Evolutionary conservation across 2,329 filamentous ascomycete genomes (phyloP).

Genomic region (Aspergillus tubingensis): DNA sequence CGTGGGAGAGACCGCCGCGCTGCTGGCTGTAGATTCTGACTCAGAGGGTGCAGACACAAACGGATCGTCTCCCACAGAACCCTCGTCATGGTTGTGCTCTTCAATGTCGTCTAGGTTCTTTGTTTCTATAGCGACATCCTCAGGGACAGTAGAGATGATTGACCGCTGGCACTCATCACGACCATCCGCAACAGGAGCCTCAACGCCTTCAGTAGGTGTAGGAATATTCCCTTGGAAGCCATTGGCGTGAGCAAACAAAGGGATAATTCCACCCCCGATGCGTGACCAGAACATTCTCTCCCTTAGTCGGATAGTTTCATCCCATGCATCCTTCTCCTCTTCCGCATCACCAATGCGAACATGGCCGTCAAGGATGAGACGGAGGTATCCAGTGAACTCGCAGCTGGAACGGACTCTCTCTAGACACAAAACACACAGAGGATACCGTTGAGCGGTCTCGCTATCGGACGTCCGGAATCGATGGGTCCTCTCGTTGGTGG

Average conservation of each 20-base stretch:
- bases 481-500: conserved; percentile 74
- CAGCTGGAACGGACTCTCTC: conserved; percentile 81
- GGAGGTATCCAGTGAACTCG: conserved; percentile 87
- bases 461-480: conserved; percentile 87
- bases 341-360: conserved; percentile 82
- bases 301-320: conserved; percentile 83
- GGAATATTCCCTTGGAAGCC: conserved; percentile 3
- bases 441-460: conserved; percentile 83
- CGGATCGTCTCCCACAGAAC: conserved; percentile 11
- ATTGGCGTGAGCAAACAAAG: conserved; percentile 50
- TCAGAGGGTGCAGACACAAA: conserved; percentile 15
- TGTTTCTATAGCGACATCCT: conserved; percentile 1
- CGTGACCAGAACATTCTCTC: conserved; percentile 98
- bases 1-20: conserved; percentile 9
- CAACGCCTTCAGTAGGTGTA: not conserved
- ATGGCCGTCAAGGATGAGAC: conserved; percentile 89
- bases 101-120: conserved; percentile 9
- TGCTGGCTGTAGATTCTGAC: conserved; percentile 16
- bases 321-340: conserved; percentile 86
- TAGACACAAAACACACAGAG: conserved; percentile 86
- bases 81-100: conserved; percentile 8
- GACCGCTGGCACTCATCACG: conserved; percentile 12
- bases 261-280: conserved; percentile 87
- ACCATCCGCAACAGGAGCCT: not conserved
- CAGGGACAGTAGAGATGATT: conserved; percentile 1